Base-by-base conservation (phyloP, 108 stramenopile genomes). In the Seminavis robusta region DNA sequence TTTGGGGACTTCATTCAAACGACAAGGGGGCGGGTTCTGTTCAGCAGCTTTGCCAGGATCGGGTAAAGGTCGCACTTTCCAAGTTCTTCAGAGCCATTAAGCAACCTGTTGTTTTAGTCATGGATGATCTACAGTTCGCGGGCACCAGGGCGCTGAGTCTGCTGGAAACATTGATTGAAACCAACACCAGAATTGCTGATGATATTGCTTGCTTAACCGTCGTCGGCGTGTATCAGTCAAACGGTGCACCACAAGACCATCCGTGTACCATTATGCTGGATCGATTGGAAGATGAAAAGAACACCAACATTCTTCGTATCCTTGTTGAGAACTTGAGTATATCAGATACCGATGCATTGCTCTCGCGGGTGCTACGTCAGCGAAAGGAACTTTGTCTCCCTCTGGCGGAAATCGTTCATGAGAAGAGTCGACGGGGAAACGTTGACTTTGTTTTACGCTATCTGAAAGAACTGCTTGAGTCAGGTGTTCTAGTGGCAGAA, bases 61-160 rank as follows among this genome's bases (percentile, higher is more conserved):
- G 39, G 0, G 17, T 65, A 7, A 37, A 56, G 23, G 29, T 34
- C 20, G 33, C 2, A 25, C 57, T 70, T 20, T 34, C 63, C 29
- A 49, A 59, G 31, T 40, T 20, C 1, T 38, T 51, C 19, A 57
- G 62, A 28, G 42, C 66, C 27, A 21, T 20, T 11, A 8, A 38
- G 2, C 50, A 58, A 3, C 57, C 57, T 6, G 19, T 74, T 0
- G 48, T 61, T 28, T 33, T 74, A 23, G 17, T 68, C 10, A 63
- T 74, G 10, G 73, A 69, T 42, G 63, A 69, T 46, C 24, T 68
- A 44, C 67, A 74, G 17, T 69, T 56, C 63, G 25, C 53, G 31
- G 73, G n/a, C 10, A 30, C 26, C 4, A 24, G 28, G 21, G 57
- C n/a, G 32, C 20, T 63, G 28, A 46, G 40, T 2, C 40, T 41